Percentiles rank a stretch among this genome's conserved stretches.
These are phyloP conservation scores for Yamadazyma atlantica DNA, from an alignment of 1,139 yeast species.

Conservation along the genomic window DNA sequence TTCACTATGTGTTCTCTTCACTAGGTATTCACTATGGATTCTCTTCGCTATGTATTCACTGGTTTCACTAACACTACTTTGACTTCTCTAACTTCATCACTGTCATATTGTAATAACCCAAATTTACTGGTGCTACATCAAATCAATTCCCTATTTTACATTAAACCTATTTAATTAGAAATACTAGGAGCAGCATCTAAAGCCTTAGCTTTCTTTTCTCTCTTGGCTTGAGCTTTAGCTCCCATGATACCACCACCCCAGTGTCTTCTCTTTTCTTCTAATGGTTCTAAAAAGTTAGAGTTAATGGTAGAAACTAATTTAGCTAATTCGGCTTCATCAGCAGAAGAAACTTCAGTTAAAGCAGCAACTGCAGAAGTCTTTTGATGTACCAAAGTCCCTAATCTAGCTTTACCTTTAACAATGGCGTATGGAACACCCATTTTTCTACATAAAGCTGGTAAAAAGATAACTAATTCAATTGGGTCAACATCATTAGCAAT, in stretches of 20 bases:
- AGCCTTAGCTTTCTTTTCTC: constrained; percentile 44
- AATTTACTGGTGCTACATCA: not conserved
- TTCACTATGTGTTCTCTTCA: not conserved
- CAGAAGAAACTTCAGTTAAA: constrained; percentile 88
- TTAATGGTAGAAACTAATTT: constrained; percentile 88
- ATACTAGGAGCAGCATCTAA: constrained; percentile 27
- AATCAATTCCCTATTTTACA: not conserved
- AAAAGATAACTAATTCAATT: constrained; percentile 92
- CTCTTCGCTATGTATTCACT: no score
- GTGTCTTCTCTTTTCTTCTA: constrained; percentile 94
- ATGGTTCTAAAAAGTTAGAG: constrained; percentile 88
- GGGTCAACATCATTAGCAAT: constrained; percentile 99
- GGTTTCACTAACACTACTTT: no score
- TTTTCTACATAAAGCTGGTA: constrained; percentile 98
- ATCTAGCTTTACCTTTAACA: constrained; percentile 98
- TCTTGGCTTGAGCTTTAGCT: constrained; percentile 82
- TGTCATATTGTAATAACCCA: no score
- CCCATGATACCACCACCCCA: constrained; percentile 99
- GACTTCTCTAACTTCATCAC: no score
- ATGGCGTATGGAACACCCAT: constrained; percentile 99
- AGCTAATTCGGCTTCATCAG: constrained; percentile 93
- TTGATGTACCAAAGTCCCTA: constrained; percentile 95
- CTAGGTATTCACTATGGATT: no score
- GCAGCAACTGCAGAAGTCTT: constrained; percentile 97
- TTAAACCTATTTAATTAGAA: constrained; percentile 2